These are phyloP conservation scores for Raddia guianensis DNA, from an alignment of 176 grass and related monocot species.

Conservation along the genomic window DNA sequence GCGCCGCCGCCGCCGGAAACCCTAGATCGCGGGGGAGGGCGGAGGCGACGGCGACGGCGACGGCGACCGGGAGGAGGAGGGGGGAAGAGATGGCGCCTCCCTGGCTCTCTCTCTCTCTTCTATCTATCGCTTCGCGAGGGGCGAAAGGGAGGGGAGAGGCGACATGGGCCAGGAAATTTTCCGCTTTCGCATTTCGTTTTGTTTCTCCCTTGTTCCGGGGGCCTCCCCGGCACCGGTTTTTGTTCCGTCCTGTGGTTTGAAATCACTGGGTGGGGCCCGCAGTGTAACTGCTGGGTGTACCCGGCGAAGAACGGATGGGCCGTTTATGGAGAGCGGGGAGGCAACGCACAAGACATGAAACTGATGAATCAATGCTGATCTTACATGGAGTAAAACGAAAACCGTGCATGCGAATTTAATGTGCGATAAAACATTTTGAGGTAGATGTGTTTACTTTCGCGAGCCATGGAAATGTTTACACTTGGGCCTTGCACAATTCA, in stretches of 20 bases:
- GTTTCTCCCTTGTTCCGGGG: conserved; percentile 30
- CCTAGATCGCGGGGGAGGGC: conserved; percentile 61
- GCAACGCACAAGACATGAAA: neutral
- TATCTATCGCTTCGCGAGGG: conserved; percentile 59
- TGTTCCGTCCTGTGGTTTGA: conserved; percentile 48
- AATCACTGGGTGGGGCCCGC: conserved; percentile 20
- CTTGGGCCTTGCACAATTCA: no score
- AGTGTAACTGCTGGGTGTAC: conserved; percentile 25
- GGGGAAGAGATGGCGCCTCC: neutral
- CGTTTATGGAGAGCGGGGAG: neutral
- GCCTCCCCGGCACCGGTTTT: conserved; percentile 39
- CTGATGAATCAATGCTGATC: no score
- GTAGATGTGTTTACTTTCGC: no score
- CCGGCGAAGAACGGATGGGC: neutral
- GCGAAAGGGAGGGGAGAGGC: conserved; percentile 45
- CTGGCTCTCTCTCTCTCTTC: neutral
- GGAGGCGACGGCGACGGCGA: neutral
- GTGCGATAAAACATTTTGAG: no score
- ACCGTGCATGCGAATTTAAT: neutral
- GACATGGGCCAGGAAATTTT: conserved; percentile 71
- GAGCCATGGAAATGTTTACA: no score
- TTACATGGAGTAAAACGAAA: neutral
- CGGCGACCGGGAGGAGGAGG: neutral
- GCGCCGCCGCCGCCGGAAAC: conserved; percentile 51
- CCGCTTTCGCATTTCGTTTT: conserved; percentile 46